These are phyloP conservation scores for Silybum marianum DNA, from an alignment of 129 eudicot species.

Conservation along the genomic window DNA sequence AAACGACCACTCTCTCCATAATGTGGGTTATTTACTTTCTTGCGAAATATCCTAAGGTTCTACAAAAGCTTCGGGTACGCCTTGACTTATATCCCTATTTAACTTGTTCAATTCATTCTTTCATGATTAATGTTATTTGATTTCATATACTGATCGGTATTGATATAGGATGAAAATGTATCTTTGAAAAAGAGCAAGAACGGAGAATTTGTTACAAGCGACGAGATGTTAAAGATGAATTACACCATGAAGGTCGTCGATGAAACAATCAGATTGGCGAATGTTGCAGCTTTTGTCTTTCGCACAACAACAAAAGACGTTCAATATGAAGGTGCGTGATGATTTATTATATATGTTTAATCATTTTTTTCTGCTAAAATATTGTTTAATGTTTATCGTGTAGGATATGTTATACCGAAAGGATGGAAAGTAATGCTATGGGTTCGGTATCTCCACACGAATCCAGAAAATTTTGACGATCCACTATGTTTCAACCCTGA, in stretches of 20 bases:
- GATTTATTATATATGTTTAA: not conserved
- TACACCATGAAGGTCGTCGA: constrained; percentile 49
- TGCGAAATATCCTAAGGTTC: constrained; percentile 61
- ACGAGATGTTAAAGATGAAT: constrained; percentile 45
- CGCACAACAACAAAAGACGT: constrained; percentile 39
- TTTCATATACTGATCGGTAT: not conserved
- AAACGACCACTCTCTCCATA: constrained; percentile 37
- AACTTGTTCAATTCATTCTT: no score
- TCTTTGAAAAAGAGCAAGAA: constrained; percentile 27
- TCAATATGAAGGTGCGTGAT: constrained; percentile 33
- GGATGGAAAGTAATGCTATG: constrained; percentile 49
- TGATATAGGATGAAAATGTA: constrained; percentile 26
- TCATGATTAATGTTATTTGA: not conserved
- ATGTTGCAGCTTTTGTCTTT: constrained; percentile 35
- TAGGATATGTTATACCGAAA: constrained; percentile 46
- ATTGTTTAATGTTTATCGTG: not conserved
- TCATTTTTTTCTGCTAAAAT: not conserved
- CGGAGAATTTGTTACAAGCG: constrained; percentile 44
- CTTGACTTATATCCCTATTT: not conserved
- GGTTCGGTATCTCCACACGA: constrained; percentile 45
- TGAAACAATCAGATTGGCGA: constrained; percentile 49
- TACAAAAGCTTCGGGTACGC: constrained; percentile 65
- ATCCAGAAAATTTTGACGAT: constrained; percentile 50
- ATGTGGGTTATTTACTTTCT: constrained; percentile 61
- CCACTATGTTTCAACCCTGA: constrained; percentile 54